These are phyloP conservation scores for Wickerhamomyces rabaulensis DNA, from an alignment of 805 yeast genomes.

Conservation along the genomic window DNA sequence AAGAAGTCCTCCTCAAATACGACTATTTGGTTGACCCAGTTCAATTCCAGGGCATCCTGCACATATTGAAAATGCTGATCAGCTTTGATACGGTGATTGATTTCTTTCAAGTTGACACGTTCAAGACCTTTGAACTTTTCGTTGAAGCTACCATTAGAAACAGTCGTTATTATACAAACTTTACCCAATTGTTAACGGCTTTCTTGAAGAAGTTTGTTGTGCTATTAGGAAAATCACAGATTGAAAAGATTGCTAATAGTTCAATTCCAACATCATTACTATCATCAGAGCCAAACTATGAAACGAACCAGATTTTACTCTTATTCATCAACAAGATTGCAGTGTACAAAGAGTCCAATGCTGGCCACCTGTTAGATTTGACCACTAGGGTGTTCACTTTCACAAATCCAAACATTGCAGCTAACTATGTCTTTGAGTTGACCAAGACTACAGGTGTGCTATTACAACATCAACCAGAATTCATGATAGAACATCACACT, in stretches of 20 bases:
- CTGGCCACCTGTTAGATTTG: conserved; percentile 1
- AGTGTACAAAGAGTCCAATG: conserved; percentile 11
- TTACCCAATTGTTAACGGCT: conserved; percentile 9
- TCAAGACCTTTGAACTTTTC: conserved; percentile 6
- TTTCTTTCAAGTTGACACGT: conserved; percentile 9
- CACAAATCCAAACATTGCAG: conserved; percentile 9
- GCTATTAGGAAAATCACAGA: conserved; percentile 7
- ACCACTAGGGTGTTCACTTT: conserved; percentile 11
- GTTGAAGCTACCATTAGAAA: conserved; percentile 21
- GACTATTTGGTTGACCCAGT: conserved; percentile 19
- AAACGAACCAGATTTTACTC: conserved; percentile 9
- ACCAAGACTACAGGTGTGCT: conserved; percentile 24
- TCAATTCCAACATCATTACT: conserved; percentile 6
- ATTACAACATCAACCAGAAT: conserved; percentile 12
- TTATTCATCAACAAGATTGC: conserved; percentile 18
- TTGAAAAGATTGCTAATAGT: conserved; percentile 1
- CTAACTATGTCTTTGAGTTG: conserved; percentile 19
- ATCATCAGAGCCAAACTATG: conserved; percentile 10
- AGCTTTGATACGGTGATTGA: conserved; percentile 11
- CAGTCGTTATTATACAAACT: conserved; percentile 20
- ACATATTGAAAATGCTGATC: conserved; percentile 15
- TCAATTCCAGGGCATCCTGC: conserved; percentile 23
- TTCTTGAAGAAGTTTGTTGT: conserved; percentile 21
- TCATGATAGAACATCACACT: conserved; percentile 6
- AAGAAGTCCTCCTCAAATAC: conserved; percentile 11